phyloP scores from a whole-genome alignment of 257 asterid genomes.

The Capsicum pubescens region DNA sequence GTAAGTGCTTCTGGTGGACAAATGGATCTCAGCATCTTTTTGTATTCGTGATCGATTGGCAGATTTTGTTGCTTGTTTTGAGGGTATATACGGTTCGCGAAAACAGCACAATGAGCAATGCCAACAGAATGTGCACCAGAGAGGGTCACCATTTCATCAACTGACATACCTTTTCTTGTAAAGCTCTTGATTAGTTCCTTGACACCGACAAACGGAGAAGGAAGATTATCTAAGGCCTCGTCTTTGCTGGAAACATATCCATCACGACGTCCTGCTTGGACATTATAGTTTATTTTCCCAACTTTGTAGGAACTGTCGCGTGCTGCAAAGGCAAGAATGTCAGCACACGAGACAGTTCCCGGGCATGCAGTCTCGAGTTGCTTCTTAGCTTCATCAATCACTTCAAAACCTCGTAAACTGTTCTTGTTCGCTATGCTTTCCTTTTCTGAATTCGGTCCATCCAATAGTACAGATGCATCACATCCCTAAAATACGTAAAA shows the following conservation, averaged over 20 bases:
- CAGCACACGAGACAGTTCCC: slow-evolving; percentile 58
- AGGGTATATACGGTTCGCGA: slow-evolving; percentile 52
- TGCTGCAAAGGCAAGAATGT: slow-evolving; percentile 69
- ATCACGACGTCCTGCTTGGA: slow-evolving; percentile 66
- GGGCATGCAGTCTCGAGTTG: slow-evolving; percentile 58
- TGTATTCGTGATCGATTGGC: slow-evolving; percentile 41
- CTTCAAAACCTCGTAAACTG: slow-evolving; percentile 62
- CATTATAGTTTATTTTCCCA: slow-evolving; percentile 49
- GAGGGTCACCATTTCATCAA: slow-evolving; percentile 74
- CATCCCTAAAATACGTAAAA: slow-evolving; percentile 48
- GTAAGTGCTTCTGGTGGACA: slow-evolving; percentile 54
- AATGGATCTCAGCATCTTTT: slow-evolving; percentile 39
- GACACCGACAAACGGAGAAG: slow-evolving; percentile 58
- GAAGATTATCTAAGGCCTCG: slow-evolving; percentile 50
- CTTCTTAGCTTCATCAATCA: slow-evolving; percentile 63
- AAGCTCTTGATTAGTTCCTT: slow-evolving; percentile 46
- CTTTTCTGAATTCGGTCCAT: slow-evolving; percentile 50
- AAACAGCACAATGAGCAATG: slow-evolving; percentile 50
- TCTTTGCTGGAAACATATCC: slow-evolving; percentile 45
- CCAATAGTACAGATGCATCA: slow-evolving; percentile 59
- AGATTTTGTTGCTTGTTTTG: slow-evolving; percentile 41
- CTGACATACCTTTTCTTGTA: slow-evolving; percentile 54
- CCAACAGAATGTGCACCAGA: slow-evolving; percentile 76
- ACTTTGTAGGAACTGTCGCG: slow-evolving; percentile 55
- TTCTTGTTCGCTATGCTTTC: slow-evolving; percentile 49